A percentile compares a stretch with the other conserved stretches of the same genome.
phyloP scores from a whole-genome alignment of 805 yeast genomes.

The Cyberlindnera euphorbiiphila region DNA sequence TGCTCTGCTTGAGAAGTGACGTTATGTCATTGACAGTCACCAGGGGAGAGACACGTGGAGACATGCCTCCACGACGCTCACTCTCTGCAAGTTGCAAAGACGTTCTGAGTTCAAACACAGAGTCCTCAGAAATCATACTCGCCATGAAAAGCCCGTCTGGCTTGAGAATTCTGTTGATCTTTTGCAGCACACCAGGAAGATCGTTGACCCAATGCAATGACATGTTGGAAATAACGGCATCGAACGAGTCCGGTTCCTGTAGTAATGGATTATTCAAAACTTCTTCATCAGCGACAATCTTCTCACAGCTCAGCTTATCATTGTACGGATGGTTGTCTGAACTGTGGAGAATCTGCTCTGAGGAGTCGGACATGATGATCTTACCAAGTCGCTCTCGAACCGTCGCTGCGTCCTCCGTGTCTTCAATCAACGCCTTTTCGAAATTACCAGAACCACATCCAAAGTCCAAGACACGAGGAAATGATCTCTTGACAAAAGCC shows the following conservation, averaged over 20 bases:
- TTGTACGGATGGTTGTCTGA: constrained; percentile 42
- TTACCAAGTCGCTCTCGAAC: constrained; percentile 47
- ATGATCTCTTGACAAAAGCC: constrained; percentile 64
- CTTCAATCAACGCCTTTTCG: constrained; percentile 31
- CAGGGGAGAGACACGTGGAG: constrained; percentile 79
- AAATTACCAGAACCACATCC: constrained; percentile 73
- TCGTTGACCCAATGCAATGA: constrained; percentile 85
- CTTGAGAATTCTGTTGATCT: constrained; percentile 54
- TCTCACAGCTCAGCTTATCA: constrained; percentile 39
- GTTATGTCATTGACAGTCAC: constrained; percentile 79
- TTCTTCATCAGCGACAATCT: constrained; percentile 70
- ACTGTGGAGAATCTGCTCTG: constrained; percentile 47
- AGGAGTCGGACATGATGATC: constrained; percentile 65
- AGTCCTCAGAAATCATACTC: constrained; percentile 79
- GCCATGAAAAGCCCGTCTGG: constrained; percentile 85
- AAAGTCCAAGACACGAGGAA: constrained; percentile 59
- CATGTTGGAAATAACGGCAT: constrained; percentile 70
- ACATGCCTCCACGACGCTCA: constrained; percentile 73
- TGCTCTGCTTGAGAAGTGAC: constrained; percentile 64
- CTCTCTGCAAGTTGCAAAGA: constrained; percentile 77
- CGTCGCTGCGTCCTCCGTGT: constrained; percentile 47
- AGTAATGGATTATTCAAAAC: constrained; percentile 41
- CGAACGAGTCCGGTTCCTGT: constrained; percentile 40
- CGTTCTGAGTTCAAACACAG: constrained; percentile 78
- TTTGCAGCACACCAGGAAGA: constrained; percentile 58